Evolutionary conservation across 2,329 filamentous ascomycete species (phyloP), one percentile per base, ranked within the genome.

Genomic region (Dactylellina parvicollis): DNA sequence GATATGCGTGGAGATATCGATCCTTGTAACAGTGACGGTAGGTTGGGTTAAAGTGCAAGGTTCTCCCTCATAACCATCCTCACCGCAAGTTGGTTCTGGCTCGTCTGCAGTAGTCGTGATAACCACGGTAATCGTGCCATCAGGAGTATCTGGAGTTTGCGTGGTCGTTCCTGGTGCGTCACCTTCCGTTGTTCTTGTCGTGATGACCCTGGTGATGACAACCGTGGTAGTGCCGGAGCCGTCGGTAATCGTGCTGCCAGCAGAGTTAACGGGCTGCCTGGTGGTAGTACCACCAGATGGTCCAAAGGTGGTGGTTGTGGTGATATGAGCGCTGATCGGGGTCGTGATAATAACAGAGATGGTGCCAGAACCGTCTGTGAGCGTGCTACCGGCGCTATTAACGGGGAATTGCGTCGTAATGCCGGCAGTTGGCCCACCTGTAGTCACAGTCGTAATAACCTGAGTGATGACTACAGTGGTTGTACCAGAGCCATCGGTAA

Each of bases 221-320:
- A 30, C n/a, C 8, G 46, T 50, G 24, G 30, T 30, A 14, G 46
- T 28, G 8, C 3, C 46, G 24, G 46, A 8, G 3, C 8, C 8
- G 14, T 50, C 16, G 24, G 42, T 47, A 22, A 47, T 22, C 42
- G 42, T 47, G 42, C 42, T 47, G 4, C 42, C 55, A 30, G 16
- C 8, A 22, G 3, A 24, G 12, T 44, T 18, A 7, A 22, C 28
- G 5, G 30, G 28, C 16, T 28, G 36, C 4, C 12, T 20, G 3
- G 49, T 54, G 7, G 30, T 22, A 14, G 20, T 47, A 10, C 20
- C 14, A 3, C 3, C 42, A 8, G 20, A 8, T 5, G 42, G 7
- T 9, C 38, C 38, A 7, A 7, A 20, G n/a, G 32, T 34, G 32
- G 14, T 34, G 3, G n/a, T 20, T 5, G 5, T n/a, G n/a, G n/a